phyloP scores from a whole-genome alignment of 2,329 filamentous ascomycete genomes.

The Scytalidium sp. region DNA sequence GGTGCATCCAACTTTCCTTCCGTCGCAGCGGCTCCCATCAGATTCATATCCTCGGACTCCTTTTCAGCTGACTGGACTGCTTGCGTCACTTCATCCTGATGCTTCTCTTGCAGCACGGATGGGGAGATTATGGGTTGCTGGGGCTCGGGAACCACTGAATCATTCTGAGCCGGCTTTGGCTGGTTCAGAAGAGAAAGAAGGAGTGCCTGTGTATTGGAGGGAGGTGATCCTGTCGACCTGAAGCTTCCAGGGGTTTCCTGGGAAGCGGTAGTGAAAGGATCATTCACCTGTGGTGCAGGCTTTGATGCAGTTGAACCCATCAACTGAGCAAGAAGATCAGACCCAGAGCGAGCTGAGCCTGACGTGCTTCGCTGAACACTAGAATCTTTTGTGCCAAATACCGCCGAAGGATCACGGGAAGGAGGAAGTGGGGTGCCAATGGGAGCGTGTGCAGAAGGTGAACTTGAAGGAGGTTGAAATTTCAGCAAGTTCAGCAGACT shows the following conservation, averaged over 20 bases:
- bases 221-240: constrained; percentile 47
- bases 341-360: constrained; percentile 14
- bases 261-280: constrained; percentile 20
- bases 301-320: constrained; percentile 22
- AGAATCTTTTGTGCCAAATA: constrained; percentile 16
- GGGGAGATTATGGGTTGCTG: constrained; percentile 27
- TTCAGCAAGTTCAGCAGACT: constrained; percentile 64
- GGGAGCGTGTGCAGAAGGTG: constrained; percentile 17
- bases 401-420: constrained; percentile 22
- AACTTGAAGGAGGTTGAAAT: constrained; percentile 48
- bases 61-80: constrained; percentile 37
- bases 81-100: constrained; percentile 27
- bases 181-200: constrained; percentile 83
- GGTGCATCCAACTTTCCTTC: constrained; percentile 24
- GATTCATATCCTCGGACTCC: constrained; percentile 36
- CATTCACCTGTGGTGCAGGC: constrained; percentile 18
- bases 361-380: constrained; percentile 15
- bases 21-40: constrained; percentile 21
- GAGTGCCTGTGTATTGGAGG: constrained; percentile 76
- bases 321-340: constrained; percentile 28
- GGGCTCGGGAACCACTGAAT: constrained; percentile 26
- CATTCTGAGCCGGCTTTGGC: constrained; percentile 63
- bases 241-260: constrained; percentile 18
- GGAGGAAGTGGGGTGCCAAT: constrained; percentile 26
- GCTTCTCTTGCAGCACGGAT: constrained; percentile 36